These are phyloP conservation scores for Hortiboletus campestris DNA, from an alignment of 768 basidiomycete species.

Conservation along the genomic window DNA sequence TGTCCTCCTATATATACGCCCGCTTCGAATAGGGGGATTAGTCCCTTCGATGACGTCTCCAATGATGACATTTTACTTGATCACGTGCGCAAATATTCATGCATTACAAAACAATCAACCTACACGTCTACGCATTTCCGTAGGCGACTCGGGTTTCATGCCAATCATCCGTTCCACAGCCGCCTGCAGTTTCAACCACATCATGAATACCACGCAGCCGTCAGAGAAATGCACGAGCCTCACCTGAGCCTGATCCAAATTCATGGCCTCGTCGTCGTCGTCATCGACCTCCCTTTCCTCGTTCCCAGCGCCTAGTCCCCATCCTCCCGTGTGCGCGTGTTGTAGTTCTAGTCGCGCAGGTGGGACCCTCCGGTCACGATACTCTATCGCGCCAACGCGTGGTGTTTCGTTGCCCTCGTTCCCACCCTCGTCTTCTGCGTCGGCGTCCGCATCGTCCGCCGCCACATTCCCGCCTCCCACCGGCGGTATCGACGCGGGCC, in stretches of 20 bases:
- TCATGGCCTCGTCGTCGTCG: slow-evolving; percentile 59
- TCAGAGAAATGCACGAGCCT: neutral
- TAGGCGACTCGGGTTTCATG: slow-evolving; percentile 37
- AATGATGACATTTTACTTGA: neutral
- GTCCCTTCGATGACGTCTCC: slow-evolving; percentile 12
- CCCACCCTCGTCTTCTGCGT: slow-evolving; percentile 34
- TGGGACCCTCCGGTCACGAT: slow-evolving; percentile 7
- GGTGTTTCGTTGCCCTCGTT: slow-evolving; percentile 61
- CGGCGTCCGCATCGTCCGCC: slow-evolving; percentile 31
- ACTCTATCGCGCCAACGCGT: slow-evolving; percentile 45
- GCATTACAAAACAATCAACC: slow-evolving; percentile 14
- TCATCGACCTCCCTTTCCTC: slow-evolving; percentile 63
- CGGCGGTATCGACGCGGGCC: slow-evolving; percentile 11
- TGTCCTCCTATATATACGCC: slow-evolving; percentile 1
- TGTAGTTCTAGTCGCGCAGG: slow-evolving; percentile 37
- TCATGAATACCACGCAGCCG: neutral
- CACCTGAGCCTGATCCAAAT: slow-evolving; percentile 74
- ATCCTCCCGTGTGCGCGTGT: slow-evolving; percentile 60
- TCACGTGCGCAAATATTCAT: slow-evolving; percentile 11
- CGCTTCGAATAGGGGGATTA: slow-evolving; percentile 9
- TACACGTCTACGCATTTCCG: slow-evolving; percentile 28
- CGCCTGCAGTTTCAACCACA: slow-evolving; percentile 33
- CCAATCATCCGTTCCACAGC: slow-evolving; percentile 60
- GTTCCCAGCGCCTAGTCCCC: slow-evolving; percentile 67
- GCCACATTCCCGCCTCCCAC: slow-evolving; percentile 4